These are phyloP conservation scores for Peronospora destructor DNA, from an alignment of 352 stramenopile genomes.

Conservation along the genomic window DNA sequence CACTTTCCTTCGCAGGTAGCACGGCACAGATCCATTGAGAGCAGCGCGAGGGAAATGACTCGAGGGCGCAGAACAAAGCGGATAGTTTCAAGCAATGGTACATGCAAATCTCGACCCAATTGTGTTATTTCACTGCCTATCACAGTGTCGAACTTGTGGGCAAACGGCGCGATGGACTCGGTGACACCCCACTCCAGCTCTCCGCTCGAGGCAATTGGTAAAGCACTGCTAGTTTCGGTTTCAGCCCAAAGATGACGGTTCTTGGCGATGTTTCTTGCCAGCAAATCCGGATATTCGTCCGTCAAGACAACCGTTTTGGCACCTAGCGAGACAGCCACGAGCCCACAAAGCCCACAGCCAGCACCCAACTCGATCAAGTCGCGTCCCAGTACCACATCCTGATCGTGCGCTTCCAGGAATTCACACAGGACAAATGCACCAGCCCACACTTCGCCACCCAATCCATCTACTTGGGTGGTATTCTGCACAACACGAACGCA, in stretches of 20 bases:
- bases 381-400: conserved; percentile 20
- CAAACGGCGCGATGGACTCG: conserved; percentile 28
- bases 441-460: conserved; percentile 55
- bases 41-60: conserved; percentile 29
- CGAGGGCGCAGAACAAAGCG: conserved; percentile 24
- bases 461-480: conserved; percentile 43
- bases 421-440: conserved; percentile 47
- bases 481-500: conserved; percentile 43
- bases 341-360: conserved; percentile 47
- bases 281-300: conserved; percentile 51
- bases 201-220: conserved; percentile 19
- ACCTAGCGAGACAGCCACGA: conserved; percentile 37
- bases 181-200: conserved; percentile 34
- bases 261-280: conserved; percentile 36
- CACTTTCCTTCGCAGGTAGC: conserved; percentile 31
- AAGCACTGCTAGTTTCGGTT: conserved; percentile 1
- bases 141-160: conserved; percentile 40
- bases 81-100: conserved; percentile 39
- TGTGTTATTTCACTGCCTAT: conserved; percentile 62
- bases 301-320: conserved; percentile 33
- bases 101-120: conserved; percentile 36
- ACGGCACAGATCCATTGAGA: conserved; percentile 52
- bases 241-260: conserved; percentile 29
- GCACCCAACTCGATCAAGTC: conserved; percentile 51
- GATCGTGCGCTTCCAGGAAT: conserved; percentile 31